Conservation (phyloP, 1,284 basidiomycete species). For the Pascua guehoae region DNA sequence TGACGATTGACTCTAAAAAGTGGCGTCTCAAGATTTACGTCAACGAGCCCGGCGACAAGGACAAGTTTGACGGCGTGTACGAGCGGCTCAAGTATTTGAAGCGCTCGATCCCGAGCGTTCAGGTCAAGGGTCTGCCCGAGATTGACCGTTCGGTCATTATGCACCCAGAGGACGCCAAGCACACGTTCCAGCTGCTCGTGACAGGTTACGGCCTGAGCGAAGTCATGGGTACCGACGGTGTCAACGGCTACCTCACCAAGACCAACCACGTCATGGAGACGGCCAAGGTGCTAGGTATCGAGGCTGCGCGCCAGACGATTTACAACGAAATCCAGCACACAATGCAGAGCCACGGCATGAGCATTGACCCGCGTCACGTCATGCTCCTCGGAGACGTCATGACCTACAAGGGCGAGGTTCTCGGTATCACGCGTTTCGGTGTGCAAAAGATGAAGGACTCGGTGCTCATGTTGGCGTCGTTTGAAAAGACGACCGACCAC, state of each 20-base stretch:
- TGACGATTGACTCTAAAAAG: slow-evolving; percentile 22
- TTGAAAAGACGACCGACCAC: slow-evolving; percentile 99
- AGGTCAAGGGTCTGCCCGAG: slow-evolving; percentile 85
- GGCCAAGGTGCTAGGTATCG: slow-evolving; percentile 89
- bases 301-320: slow-evolving; percentile 90
- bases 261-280: slow-evolving; percentile 99
- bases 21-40: slow-evolving; percentile 23
- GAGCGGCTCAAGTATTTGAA: slow-evolving; percentile 83
- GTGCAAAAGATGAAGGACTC: slow-evolving; percentile 99
- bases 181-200: slow-evolving; percentile 63
- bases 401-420: slow-evolving; percentile 98
- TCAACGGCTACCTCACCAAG: slow-evolving; percentile 84
- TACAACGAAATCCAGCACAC: slow-evolving; percentile 97
- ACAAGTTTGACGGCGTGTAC: slow-evolving; percentile 61
- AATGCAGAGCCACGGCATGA: slow-evolving; percentile 97
- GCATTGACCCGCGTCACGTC: slow-evolving; percentile 96
- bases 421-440: slow-evolving; percentile 98
- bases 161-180: slow-evolving; percentile 79
- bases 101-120: slow-evolving; percentile 71
- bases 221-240: slow-evolving; percentile 96
- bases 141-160: slow-evolving; percentile 90
- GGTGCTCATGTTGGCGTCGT: slow-evolving; percentile 97
- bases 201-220: slow-evolving; percentile 97
- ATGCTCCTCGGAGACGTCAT: slow-evolving; percentile 99
- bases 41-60: slow-evolving; percentile 39